These are phyloP conservation scores for Pestalotiopsis sp. DNA, from an alignment of 2,329 filamentous ascomycete species.

Conservation along the genomic window DNA sequence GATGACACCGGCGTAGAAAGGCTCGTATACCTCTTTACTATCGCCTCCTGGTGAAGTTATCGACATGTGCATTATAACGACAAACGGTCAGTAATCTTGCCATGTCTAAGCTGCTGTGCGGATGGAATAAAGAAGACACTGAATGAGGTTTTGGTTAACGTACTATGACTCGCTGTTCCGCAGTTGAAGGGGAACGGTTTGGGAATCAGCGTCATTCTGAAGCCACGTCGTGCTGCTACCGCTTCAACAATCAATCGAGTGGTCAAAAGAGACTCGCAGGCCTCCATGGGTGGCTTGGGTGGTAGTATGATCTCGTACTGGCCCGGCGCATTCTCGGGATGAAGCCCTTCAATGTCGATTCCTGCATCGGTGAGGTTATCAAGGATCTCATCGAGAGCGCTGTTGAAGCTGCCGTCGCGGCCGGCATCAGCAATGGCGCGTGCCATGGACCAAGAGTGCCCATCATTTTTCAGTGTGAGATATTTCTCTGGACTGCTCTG, in stretches of 20 bases:
- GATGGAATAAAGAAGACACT: conserved; percentile 24
- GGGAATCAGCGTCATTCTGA: conserved; percentile 74
- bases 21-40: conserved; percentile 51
- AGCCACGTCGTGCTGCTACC: conserved; percentile 62
- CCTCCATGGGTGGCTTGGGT: conserved; percentile 62
- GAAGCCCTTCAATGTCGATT: conserved; percentile 72
- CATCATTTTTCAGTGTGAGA: conserved; percentile 53
- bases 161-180: conserved; percentile 66
- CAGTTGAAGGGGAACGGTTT: conserved; percentile 62
- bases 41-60: conserved; percentile 48
- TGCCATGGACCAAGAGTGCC: conserved; percentile 73
- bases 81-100: neutral
- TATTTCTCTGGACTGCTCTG: conserved; percentile 32
- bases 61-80: conserved; percentile 59
- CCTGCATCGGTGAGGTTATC: conserved; percentile 60
- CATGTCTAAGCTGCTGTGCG: neutral
- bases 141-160: neutral
- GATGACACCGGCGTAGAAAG: conserved; percentile 75
- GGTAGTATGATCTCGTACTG: conserved; percentile 80
- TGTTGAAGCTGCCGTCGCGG: conserved; percentile 42
- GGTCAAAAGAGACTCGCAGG: conserved; percentile 73
- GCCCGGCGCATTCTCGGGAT: conserved; percentile 72
- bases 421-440: conserved; percentile 62
- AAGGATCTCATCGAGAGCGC: conserved; percentile 68
- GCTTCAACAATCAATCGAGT: conserved; percentile 70